phyloP scores from a whole-genome alignment of 2,329 filamentous ascomycete species.

The Cordyceps militaris region DNA sequence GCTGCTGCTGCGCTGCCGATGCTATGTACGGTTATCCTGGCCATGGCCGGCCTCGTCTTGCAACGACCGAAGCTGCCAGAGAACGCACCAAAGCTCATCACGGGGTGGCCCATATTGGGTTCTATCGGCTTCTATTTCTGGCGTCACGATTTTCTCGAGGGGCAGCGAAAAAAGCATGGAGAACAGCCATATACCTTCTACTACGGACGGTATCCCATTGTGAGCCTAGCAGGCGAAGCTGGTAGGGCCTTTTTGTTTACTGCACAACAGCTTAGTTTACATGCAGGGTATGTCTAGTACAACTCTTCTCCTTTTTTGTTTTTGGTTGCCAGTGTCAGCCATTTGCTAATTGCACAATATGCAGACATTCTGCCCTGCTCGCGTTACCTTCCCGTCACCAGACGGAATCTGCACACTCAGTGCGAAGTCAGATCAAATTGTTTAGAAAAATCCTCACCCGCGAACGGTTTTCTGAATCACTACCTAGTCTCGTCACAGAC shows the following conservation, averaged over 20 bases:
- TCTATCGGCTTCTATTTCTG: slow-evolving; percentile 38
- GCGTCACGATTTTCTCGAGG: slow-evolving; percentile 36
- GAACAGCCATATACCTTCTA: slow-evolving; percentile 43
- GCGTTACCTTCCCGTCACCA: slow-evolving; percentile 22
- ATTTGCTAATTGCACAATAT: background rate
- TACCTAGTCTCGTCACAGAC: slow-evolving; percentile 38
- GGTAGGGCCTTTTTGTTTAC: slow-evolving; percentile 39
- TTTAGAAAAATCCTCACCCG: slow-evolving; percentile 30
- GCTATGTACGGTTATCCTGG: slow-evolving; percentile 20
- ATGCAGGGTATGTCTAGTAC: slow-evolving; percentile 30
- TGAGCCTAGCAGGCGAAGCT: slow-evolving; percentile 37
- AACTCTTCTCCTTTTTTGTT: background rate
- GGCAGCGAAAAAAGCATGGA: slow-evolving; percentile 23
- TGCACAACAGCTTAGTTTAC: slow-evolving; percentile 35
- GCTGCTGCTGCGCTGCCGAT: slow-evolving; percentile 25
- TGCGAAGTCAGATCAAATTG: slow-evolving; percentile 21
- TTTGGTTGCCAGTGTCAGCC: too few species aligned
- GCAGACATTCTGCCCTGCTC: slow-evolving; percentile 26
- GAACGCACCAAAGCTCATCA: slow-evolving; percentile 20
- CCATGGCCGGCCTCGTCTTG: slow-evolving; percentile 20
- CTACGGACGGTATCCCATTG: slow-evolving; percentile 36
- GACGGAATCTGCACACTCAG: slow-evolving; percentile 17
- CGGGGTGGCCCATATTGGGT: slow-evolving; percentile 35
- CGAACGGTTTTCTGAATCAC: slow-evolving; percentile 30
- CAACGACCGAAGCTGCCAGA: slow-evolving; percentile 19